Evolutionary conservation across 345 rosid genomes (phyloP).

Genomic region (Barbarea vulgaris): DNA sequence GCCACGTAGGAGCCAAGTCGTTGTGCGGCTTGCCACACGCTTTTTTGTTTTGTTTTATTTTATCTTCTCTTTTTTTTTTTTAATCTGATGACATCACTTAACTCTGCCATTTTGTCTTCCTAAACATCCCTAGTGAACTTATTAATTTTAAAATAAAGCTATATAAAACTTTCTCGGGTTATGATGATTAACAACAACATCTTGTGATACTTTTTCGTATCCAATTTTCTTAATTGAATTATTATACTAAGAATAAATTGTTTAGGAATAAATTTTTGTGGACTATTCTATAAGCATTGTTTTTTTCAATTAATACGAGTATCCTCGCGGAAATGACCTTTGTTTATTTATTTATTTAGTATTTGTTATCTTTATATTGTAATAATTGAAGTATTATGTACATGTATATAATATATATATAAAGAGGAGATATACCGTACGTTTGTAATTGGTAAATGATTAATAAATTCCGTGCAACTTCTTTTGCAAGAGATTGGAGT

Average conservation of each 20-base stretch:
- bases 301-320: not conserved
- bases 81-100: not conserved
- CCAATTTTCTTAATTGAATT: not conserved
- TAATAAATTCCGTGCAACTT: not conserved
- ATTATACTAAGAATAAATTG: too few species aligned
- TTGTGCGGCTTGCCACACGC: constrained; percentile 5
- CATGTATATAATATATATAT: not conserved
- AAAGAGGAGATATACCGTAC: constrained; percentile 25
- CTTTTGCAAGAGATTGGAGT: constrained; percentile 17
- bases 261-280: not conserved
- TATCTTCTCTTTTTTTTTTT: not conserved
- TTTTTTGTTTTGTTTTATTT: not conserved
- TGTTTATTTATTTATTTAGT: not conserved
- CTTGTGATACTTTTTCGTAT: not conserved
- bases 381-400: not conserved
- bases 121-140: not conserved
- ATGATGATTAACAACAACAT: not conserved
- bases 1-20: constrained; percentile 33
- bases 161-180: not conserved
- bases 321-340: not conserved
- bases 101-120: not conserved
- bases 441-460: constrained; percentile 18
- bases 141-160: not conserved
- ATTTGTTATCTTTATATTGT: not conserved
- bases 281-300: not conserved